These are phyloP conservation scores for Trichothecium sympodiale DNA, from an alignment of 2,329 filamentous ascomycete species.

Conservation along the genomic window DNA sequence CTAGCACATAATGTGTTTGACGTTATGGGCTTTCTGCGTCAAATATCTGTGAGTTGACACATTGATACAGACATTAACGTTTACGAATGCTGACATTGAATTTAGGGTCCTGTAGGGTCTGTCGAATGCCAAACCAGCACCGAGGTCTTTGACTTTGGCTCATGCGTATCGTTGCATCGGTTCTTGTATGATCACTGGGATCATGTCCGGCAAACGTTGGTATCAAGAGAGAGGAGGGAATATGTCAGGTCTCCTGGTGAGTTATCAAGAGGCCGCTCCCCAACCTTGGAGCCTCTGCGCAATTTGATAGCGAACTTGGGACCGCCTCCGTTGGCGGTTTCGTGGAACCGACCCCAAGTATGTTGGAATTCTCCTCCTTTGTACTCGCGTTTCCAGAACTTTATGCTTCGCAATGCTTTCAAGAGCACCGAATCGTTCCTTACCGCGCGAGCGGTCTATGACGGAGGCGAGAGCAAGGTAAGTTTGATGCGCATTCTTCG, in stretches of 20 bases:
- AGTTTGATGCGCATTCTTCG: neutral
- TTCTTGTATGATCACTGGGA: constrained; percentile 66
- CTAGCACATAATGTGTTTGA: constrained; percentile 56
- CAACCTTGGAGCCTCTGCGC: constrained; percentile 48
- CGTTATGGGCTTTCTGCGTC: constrained; percentile 54
- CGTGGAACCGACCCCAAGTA: constrained; percentile 59
- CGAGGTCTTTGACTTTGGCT: constrained; percentile 57
- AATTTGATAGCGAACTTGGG: constrained; percentile 56
- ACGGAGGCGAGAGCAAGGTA: constrained; percentile 59
- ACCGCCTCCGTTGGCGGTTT: constrained; percentile 55
- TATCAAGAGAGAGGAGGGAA: constrained; percentile 47
- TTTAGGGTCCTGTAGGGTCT: constrained; percentile 37
- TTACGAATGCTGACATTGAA: too few relatives aligned
- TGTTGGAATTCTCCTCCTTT: constrained; percentile 49
- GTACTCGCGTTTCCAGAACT: constrained; percentile 61
- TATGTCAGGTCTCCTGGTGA: constrained; percentile 44
- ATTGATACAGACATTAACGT: constrained; percentile 9
- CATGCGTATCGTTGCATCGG: constrained; percentile 57
- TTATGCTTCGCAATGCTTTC: constrained; percentile 61
- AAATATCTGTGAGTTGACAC: constrained; percentile 49
- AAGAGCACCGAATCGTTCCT: constrained; percentile 53
- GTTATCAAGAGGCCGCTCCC: constrained; percentile 37
- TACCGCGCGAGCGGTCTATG: constrained; percentile 55
- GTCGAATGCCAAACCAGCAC: constrained; percentile 26
- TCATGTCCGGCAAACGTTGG: constrained; percentile 52